Evolutionary conservation across 306 rosid genomes (phyloP), one percentile per base, ranked within the genome.

Genomic region (Cicer pinnatifidum): DNA sequence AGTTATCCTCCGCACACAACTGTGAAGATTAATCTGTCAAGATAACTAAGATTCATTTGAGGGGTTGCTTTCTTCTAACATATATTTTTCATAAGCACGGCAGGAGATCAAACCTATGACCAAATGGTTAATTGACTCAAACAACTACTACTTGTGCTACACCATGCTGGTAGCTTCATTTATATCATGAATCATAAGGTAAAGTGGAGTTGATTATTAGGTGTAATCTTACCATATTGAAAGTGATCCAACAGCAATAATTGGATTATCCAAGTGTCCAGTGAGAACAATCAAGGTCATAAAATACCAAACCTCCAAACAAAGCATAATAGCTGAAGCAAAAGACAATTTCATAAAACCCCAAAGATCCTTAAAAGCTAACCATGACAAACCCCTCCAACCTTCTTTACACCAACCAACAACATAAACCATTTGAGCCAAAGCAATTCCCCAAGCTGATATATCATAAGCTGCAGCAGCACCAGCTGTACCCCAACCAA

Each of bases 261-360:
- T 16, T 5, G 99, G 96, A 68, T 95, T 77, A 3, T 90, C 97
- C 13, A 95, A 92, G 76, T 91, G 99, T 43, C 99, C 99, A 12
- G 97, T 95, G 75, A 95, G 97, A 54, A 91, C 97, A 78, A 88
- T 91, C 71, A 95, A 91, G 69, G 92, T 88, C 99, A 95, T 95
- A 38, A 95, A 89, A 74, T 95, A 95, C 99, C 99, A 95, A 73
- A 95, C 81, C 85, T 95, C 99, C 3, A 95, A 61, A 80, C 99
- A 95, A 79, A 95, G 90, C 99, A 95, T 95, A 13, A 95, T 13
- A 1, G 99, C 99, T 1, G 99, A 95, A 79, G 97, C 99, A 50
- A 91, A 23, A 51, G 97, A 95, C 50, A 95, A 85, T 60, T 82
- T 95, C 5, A 84, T 84, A 77, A 95, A 95, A 0, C 85, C 78